phyloP scores from a whole-genome alignment of 352 stramenopile genomes.

The Phytophthora vignae region DNA sequence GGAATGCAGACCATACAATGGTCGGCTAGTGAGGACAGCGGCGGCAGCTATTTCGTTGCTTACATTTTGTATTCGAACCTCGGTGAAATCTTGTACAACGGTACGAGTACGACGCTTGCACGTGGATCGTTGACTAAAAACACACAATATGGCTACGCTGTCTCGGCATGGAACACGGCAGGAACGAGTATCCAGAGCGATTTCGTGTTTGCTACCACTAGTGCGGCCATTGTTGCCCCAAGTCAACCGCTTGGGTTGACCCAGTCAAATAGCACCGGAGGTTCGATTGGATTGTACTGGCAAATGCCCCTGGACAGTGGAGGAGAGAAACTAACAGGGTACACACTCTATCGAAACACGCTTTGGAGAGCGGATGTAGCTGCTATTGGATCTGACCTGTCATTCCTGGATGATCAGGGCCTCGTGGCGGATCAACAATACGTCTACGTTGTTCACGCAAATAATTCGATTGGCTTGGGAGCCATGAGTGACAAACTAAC shows the following conservation, averaged over 20 bases:
- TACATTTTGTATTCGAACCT: conserved; percentile 52
- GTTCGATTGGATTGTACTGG: conserved; percentile 58
- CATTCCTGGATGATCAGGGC: conserved; percentile 39
- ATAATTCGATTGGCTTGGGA: conserved; percentile 46
- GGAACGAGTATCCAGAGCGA: conserved; percentile 44
- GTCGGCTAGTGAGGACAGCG: conserved; percentile 46
- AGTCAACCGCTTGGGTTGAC: conserved; percentile 34
- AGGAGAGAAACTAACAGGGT: conserved; percentile 44
- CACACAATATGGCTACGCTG: conserved; percentile 54
- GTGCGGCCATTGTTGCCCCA: conserved; percentile 31
- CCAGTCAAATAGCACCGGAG: conserved; percentile 31
- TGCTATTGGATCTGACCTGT: conserved; percentile 5
- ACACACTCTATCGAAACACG: conserved; percentile 51
- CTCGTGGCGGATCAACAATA: conserved; percentile 46
- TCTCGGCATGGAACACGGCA: conserved; percentile 51
- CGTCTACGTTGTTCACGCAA: conserved; percentile 50
- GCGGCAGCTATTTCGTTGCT: conserved; percentile 37
- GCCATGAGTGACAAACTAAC: conserved; percentile 37
- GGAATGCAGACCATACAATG: conserved; percentile 59
- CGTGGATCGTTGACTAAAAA: conserved; percentile 44
- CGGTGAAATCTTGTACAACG: conserved; percentile 49
- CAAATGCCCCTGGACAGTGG: conserved; percentile 50
- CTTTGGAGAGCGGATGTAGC: conserved; percentile 19
- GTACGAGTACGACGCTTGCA: conserved; percentile 43
- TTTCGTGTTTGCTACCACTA: conserved; percentile 31